phyloP scores from a whole-genome alignment of 2,329 filamentous ascomycete genomes.

The Taxawa tesnikishii region DNA sequence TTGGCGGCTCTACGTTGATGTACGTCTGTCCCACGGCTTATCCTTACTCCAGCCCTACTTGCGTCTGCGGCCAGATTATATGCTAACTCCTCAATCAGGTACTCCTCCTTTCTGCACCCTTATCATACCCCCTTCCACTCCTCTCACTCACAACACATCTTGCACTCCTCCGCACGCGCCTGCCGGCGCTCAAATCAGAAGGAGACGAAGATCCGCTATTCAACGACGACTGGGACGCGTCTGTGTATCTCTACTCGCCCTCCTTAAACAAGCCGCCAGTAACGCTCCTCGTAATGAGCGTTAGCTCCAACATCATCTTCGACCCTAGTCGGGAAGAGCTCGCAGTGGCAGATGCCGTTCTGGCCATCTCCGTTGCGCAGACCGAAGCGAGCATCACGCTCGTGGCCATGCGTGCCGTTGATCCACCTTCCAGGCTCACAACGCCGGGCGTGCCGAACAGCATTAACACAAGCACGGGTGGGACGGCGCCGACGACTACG shows the following conservation, averaged over 20 bases:
- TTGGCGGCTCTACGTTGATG: slow-evolving; percentile 93
- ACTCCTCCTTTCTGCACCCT: slow-evolving; percentile 79
- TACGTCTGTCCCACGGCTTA: slow-evolving; percentile 36
- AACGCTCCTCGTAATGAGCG: slow-evolving; percentile 78
- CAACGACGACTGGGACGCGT: slow-evolving; percentile 91
- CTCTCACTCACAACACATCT: slow-evolving; percentile 89
- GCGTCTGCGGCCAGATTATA: background rate
- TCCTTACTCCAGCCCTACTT: slow-evolving; percentile 1
- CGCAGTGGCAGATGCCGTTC: slow-evolving; percentile 76
- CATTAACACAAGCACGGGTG: slow-evolving; percentile 33
- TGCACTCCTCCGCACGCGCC: slow-evolving; percentile 73
- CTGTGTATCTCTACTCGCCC: slow-evolving; percentile 62
- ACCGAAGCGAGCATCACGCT: slow-evolving; percentile 15
- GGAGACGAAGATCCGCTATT: slow-evolving; percentile 94
- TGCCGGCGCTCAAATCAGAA: slow-evolving; percentile 77
- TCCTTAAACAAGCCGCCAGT: slow-evolving; percentile 55
- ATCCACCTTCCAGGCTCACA: slow-evolving; percentile 36
- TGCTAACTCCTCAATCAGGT: slow-evolving; percentile 44
- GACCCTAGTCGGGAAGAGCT: slow-evolving; percentile 87
- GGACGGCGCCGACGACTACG: slow-evolving; percentile 22
- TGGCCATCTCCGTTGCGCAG: slow-evolving; percentile 66
- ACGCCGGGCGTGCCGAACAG: slow-evolving; percentile 34
- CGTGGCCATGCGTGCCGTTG: slow-evolving; percentile 35
- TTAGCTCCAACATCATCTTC: slow-evolving; percentile 83
- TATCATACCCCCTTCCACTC: slow-evolving; percentile 86